Conservation (phyloP, 2,329 filamentous ascomycete species). For the Fusarium bulbicola region DNA sequence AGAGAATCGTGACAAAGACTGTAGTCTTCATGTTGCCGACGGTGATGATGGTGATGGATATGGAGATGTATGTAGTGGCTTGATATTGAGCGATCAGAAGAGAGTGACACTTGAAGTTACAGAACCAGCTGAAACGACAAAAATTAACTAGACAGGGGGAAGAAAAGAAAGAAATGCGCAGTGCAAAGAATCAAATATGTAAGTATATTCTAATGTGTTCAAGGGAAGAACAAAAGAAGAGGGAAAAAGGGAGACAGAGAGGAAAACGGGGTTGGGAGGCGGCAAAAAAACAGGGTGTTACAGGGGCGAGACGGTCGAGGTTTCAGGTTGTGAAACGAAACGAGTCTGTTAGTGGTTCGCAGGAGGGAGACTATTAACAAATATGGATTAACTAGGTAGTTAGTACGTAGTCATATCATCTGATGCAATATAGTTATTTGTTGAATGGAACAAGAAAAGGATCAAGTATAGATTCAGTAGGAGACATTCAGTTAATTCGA, state of each 20-base stretch:
- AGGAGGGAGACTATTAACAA: not conserved
- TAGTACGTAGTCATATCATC: not conserved
- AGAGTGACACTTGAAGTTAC: constrained; percentile 15
- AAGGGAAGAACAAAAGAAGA: not conserved
- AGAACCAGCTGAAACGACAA: constrained; percentile 34
- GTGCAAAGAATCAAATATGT: constrained; percentile 3
- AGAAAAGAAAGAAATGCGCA: not conserved
- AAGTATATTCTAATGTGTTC: constrained; percentile 6
- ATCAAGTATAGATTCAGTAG: not conserved
- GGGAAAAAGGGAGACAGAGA: not conserved
- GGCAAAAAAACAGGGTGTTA: constrained; percentile 31
- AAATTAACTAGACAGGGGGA: constrained; percentile 2
- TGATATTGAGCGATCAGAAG: not conserved
- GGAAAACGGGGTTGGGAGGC: constrained; percentile 6
- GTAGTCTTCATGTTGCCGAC: constrained; percentile 44
- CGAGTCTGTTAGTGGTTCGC: constrained; percentile 26
- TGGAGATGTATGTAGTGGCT: constrained; percentile 1
- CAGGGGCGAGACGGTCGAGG: constrained; percentile 37
- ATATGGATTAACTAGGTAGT: not conserved
- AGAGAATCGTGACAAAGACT: constrained; percentile 49
- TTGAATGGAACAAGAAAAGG: too few relatives aligned
- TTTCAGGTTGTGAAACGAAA: constrained; percentile 41
- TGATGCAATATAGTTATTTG: not conserved
- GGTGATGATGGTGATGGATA: not conserved
- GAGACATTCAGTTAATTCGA: not conserved